A percentile compares a stretch with the other conserved stretches of the same genome.
Evolutionary conservation across 2,329 filamentous ascomycete species (phyloP).

Genomic region (Claviceps humidiphila): DNA sequence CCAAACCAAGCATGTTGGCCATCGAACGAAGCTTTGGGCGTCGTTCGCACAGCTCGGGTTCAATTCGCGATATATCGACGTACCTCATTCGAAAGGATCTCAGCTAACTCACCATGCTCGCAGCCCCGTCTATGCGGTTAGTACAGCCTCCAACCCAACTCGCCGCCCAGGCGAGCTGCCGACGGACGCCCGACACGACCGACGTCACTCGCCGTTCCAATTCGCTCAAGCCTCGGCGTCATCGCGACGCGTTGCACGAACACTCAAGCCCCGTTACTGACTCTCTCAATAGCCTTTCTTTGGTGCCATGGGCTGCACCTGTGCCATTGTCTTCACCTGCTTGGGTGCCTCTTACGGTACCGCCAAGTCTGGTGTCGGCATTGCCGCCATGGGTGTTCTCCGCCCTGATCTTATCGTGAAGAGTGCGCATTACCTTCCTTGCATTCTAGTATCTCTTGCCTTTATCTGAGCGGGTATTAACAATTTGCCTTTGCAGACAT

Average conservation of each 20-base stretch:
- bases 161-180: too few species aligned
- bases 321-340: slow-evolving; percentile 94
- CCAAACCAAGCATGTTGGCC: slow-evolving; percentile 9
- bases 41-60: slow-evolving; percentile 8
- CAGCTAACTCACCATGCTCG: slow-evolving; percentile 30
- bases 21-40: slow-evolving; percentile 18
- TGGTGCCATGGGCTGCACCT: slow-evolving; percentile 92
- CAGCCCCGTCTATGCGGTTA: slow-evolving; percentile 98
- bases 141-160: slow-evolving; percentile 32
- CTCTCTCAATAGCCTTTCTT: slow-evolving; percentile 60
- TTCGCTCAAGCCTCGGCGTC: slow-evolving; percentile 8
- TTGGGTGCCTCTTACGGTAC: slow-evolving; percentile 96
- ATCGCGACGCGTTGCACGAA: slow-evolving; percentile 9
- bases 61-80: background rate
- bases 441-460: background rate
- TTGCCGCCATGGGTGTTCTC: slow-evolving; percentile 95
- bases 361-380: slow-evolving; percentile 97
- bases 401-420: slow-evolving; percentile 97
- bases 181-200: slow-evolving; percentile 16
- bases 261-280: slow-evolving; percentile 18
- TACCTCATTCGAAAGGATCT: slow-evolving; percentile 1
- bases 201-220: slow-evolving; percentile 16
- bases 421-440: slow-evolving; percentile 50
- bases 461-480: slow-evolving; percentile 9
- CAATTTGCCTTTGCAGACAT: slow-evolving; percentile 52